Base-by-base conservation (phyloP, 176 grass and related monocot genomes). In the Musa troglodytarum region DNA sequence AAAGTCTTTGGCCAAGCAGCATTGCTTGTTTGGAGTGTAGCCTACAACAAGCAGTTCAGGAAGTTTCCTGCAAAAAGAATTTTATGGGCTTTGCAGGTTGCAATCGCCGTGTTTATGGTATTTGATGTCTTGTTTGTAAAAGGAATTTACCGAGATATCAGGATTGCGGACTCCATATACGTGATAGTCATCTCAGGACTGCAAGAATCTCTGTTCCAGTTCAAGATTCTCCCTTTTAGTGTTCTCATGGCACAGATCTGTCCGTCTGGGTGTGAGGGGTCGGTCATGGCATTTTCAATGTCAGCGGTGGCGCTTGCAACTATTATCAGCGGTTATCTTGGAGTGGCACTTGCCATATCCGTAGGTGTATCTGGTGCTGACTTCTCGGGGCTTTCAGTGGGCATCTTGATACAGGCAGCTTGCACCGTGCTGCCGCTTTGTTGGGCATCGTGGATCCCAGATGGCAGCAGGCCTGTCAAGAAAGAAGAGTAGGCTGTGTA, bases 281-380 rank as follows among this genome's bases (percentile, higher is more conserved):
- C 96, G 0, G 74, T 99, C 63, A 95, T 99, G 96, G 91, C 96
- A 21, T 99, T 99, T 73, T 79, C 77, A 2, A 99, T 94, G 96
- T 99, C 96, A 2, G 82, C 85, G 2, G 82, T 95, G 65, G 86
- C 96, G 58, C 86, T 99, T 52, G 75, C 91, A 2, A 78, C 34
- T 26, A 89, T 92, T 20, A 21, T 95, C 67, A 91, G 96, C 14
- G 86, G 96, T 59, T 99, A 99, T 82, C 78, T 99, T 71, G 96
- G 88, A 54, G 91, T 95, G 83, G 88, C 83, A 28, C 88, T 99
- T 76, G 88, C 86, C 68, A 76, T 71, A 71, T 85, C 59, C 63
- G 77, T 92, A 29, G 91, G 91, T 13, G 81, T 99, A 24, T 84
- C 86, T 50, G 85, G 81, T 77, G 65, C 76, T 11, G 71, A 99